Evolutionary conservation across 2,329 filamentous ascomycete genomes (phyloP), one percentile per base, ranked within the genome.

Genomic region (Zalaria sp.): DNA sequence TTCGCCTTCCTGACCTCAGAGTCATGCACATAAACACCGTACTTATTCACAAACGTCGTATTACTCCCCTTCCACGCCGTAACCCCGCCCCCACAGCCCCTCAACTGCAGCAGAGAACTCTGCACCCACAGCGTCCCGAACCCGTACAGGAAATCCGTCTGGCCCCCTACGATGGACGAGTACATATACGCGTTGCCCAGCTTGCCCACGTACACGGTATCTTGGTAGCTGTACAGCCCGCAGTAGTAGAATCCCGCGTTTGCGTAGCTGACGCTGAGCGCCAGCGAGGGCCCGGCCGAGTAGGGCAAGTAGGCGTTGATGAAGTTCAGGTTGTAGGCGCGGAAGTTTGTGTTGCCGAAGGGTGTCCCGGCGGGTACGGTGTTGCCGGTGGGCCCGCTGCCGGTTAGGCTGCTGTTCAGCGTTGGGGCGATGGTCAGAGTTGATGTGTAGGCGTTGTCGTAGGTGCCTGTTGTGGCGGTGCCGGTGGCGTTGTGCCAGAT

Each of bases 51-150:
- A 40, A 76, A 79, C 0, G 76, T 79, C 0, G 77, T 81, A 56
- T 81, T 80, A 0, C 72, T 69, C 27, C 73, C 76, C 51, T 82
- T 82, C 79, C 78, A 82, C 0, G 79, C 78, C 0, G 75, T 79
- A 41, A 83, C 74, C 7, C 78, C 79, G 10, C 79, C 79, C 3
- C 76, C 75, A 48, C 78, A 83, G 49, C 60, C 64, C 6, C 79
- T 71, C 8, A 82, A 65, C 0, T 64, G 61, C 2, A 83, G 57
- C 0, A 63, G 60, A 1, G 70, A 74, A 3, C 65, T 61, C 42
- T 75, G 66, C 34, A 81, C 64, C 66, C 72, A 82, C 3, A 72
- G 66, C 0, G 77, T 81, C 26, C 77, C 78, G 51, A 81, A 81
- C 5, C 77, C 77, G 52, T 81, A 82, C 18, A 82, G 61, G 59